A percentile compares a stretch with the other conserved stretches of the same genome.
Conservation (phyloP, 2,329 filamentous ascomycete genomes). For the Apiospora aurea region DNA sequence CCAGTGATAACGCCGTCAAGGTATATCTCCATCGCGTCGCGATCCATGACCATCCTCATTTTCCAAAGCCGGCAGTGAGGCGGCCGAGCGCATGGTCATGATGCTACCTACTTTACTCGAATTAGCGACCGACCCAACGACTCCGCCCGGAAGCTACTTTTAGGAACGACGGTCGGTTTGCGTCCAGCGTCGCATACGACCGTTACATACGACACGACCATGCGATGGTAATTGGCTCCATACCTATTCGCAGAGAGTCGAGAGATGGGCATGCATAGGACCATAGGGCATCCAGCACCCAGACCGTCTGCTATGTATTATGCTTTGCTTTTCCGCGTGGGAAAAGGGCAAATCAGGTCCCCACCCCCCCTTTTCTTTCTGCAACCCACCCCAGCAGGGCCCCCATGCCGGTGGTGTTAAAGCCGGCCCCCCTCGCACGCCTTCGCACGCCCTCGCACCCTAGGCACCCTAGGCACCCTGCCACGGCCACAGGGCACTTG, state of each 20-base stretch:
- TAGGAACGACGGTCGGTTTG: background rate
- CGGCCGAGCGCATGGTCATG: constrained; percentile 5
- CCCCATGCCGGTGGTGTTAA: constrained; percentile 1
- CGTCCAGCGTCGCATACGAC: background rate
- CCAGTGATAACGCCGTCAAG: background rate
- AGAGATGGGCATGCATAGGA: background rate
- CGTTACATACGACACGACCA: background rate
- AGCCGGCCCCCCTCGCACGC: background rate
- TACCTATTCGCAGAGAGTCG: background rate
- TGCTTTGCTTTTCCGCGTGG: background rate
- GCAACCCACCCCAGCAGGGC: constrained; percentile 9
- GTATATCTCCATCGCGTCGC: background rate
- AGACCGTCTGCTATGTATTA: background rate
- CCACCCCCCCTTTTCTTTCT: constrained; percentile 8
- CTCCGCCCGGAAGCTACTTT: background rate
- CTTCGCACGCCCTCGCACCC: background rate
- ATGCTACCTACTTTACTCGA: background rate
- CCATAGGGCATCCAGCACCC: background rate
- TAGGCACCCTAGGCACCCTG: no score
- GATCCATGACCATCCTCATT: background rate
- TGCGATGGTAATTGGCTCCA: background rate
- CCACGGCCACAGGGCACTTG: background rate
- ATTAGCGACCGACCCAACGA: constrained; percentile 8
- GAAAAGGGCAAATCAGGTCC: background rate
- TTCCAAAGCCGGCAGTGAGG: background rate